Percentiles rank a stretch among this genome's conserved stretches.
Conservation (phyloP, 331 rosid genomes). For the Quercus tomentella region DNA sequence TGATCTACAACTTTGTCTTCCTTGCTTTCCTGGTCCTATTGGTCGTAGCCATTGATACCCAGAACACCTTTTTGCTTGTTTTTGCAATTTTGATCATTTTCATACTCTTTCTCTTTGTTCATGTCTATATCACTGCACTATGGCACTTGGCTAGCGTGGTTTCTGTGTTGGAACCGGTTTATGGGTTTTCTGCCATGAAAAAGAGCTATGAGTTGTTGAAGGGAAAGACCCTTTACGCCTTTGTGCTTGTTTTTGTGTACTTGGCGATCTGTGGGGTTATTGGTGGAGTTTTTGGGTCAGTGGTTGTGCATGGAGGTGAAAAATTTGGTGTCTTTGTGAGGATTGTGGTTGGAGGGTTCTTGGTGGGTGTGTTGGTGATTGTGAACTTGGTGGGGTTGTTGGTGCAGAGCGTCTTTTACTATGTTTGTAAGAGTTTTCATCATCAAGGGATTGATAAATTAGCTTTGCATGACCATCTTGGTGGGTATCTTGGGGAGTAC, state of each 20-base stretch:
- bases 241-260: constrained; percentile 48
- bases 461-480: constrained; percentile 85
- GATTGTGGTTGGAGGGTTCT: constrained; percentile 77
- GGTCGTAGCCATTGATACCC: constrained; percentile 48
- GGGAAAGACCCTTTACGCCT: constrained; percentile 58
- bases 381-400: constrained; percentile 83
- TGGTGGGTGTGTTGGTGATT: constrained; percentile 80
- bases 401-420: constrained; percentile 89
- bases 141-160: constrained; percentile 97
- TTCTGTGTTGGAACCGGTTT: constrained; percentile 78
- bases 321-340: constrained; percentile 46
- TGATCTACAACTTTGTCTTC: constrained; percentile 53
- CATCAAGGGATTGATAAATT: constrained; percentile 88
- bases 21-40: constrained; percentile 40
- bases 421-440: constrained; percentile 90
- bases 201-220: constrained; percentile 79
- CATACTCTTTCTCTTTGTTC: constrained; percentile 54
- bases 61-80: constrained; percentile 33
- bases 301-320: constrained; percentile 76
- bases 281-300: constrained; percentile 44
- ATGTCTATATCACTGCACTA: constrained; percentile 78
- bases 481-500: constrained; percentile 95
- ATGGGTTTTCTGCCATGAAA: constrained; percentile 79
- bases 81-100: constrained; percentile 26
- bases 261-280: constrained; percentile 48